A percentile compares a stretch with the other conserved stretches of the same genome.
Evolutionary conservation across 345 rosid genomes (phyloP).

Genomic region (Acer saccharum): DNA sequence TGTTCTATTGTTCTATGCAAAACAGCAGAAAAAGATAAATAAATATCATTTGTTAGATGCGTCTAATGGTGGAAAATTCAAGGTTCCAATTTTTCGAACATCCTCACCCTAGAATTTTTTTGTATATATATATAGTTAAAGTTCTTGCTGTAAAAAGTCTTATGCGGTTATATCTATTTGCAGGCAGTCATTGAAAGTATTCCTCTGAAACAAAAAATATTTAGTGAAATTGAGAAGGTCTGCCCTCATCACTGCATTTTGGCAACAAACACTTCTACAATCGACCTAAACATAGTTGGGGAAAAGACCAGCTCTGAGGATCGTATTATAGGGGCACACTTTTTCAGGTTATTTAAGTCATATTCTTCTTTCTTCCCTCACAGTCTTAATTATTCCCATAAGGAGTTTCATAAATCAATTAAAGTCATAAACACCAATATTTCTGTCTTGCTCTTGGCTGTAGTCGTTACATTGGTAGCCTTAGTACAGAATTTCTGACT

Average conservation of each 20-base stretch:
- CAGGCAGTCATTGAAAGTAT: conserved; percentile 93
- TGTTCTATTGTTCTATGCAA: background rate
- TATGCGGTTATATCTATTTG: conserved; percentile 24
- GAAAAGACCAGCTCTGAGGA: conserved; percentile 75
- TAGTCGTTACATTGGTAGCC: background rate
- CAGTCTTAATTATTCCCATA: background rate
- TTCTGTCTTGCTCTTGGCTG: too few relatives aligned
- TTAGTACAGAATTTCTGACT: background rate
- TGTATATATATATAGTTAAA: background rate
- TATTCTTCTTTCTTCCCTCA: background rate
- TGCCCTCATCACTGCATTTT: conserved; percentile 89
- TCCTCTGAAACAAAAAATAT: conserved; percentile 85
- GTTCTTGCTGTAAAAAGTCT: conserved; percentile 5
- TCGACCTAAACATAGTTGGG: conserved; percentile 76
- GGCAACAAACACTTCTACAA: conserved; percentile 91
- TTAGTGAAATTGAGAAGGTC: conserved; percentile 75
- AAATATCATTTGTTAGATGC: background rate
- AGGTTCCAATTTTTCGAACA: background rate
- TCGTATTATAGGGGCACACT: conserved; percentile 93
- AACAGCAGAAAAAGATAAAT: background rate
- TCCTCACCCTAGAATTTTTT: background rate
- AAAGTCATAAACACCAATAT: too few relatives aligned
- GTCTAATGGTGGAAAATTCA: background rate
- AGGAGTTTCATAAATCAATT: background rate
- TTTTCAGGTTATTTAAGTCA: conserved; percentile 69